A percentile compares a stretch with the other conserved stretches of the same genome.
These are phyloP conservation scores for Hevea brasiliensis DNA, from an alignment of 345 rosid genomes.

Conservation along the genomic window DNA sequence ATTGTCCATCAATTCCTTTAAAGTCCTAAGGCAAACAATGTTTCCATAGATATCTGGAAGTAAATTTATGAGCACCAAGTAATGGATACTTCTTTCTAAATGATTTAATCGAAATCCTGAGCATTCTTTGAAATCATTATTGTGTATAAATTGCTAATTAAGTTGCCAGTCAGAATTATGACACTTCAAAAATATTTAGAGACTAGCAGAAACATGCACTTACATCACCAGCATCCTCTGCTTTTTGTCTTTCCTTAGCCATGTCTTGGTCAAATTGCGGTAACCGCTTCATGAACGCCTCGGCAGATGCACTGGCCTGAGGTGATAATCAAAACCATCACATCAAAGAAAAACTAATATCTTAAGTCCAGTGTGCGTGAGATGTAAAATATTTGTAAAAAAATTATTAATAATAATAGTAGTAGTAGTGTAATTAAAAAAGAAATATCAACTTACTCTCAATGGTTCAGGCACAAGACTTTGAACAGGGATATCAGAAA, in stretches of 20 bases:
- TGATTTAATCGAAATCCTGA: background rate
- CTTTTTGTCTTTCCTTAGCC: constrained; percentile 64
- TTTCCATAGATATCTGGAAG: background rate
- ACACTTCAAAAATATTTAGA: background rate
- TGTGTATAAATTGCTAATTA: background rate
- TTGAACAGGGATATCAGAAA: constrained; percentile 68
- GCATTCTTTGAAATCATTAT: background rate
- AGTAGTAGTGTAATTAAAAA: no score
- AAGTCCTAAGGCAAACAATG: background rate
- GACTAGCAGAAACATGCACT: constrained; percentile 25
- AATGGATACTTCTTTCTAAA: background rate
- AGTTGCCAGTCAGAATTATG: background rate
- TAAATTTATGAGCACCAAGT: background rate
- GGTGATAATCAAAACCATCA: constrained; percentile 16
- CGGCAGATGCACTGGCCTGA: constrained; percentile 70
- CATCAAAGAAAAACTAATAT: background rate
- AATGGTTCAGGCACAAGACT: constrained; percentile 92
- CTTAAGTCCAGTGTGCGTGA: background rate
- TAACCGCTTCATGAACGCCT: constrained; percentile 77
- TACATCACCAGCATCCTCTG: constrained; percentile 79
- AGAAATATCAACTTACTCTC: constrained; percentile 44
- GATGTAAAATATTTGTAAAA: no score
- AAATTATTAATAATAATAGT: no score
- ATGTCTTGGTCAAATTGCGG: constrained; percentile 67
- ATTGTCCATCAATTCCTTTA: background rate